These are phyloP conservation scores for Boeremia lycopersici DNA, from an alignment of 2,329 filamentous ascomycete genomes.

Conservation along the genomic window DNA sequence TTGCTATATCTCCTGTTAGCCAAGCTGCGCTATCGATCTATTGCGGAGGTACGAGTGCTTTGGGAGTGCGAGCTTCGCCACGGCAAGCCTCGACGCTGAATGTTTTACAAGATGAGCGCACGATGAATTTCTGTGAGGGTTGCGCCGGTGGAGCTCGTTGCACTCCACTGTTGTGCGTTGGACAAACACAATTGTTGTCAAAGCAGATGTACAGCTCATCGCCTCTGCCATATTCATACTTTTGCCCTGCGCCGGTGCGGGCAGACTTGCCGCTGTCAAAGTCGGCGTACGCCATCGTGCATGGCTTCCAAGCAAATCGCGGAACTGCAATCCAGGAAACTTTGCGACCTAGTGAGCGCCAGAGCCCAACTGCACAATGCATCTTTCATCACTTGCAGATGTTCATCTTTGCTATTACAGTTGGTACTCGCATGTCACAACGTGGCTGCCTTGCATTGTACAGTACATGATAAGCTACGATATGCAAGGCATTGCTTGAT, in stretches of 20 bases:
- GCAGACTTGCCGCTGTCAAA: constrained; percentile 1
- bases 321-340: not conserved
- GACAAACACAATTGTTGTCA: not conserved
- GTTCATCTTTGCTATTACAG: not conserved
- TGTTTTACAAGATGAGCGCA: not conserved
- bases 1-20: not conserved
- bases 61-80: not conserved
- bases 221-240: not conserved
- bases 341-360: not conserved
- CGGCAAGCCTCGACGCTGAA: not conserved
- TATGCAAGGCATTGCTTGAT: not conserved
- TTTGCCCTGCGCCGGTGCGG: constrained; percentile 1
- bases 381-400: not conserved
- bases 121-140: not conserved
- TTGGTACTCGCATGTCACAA: not conserved
- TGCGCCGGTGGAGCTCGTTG: not conserved
- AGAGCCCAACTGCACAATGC: not conserved
- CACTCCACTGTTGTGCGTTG: not conserved
- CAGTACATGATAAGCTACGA: too few relatives aligned
- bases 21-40: not conserved
- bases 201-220: not conserved
- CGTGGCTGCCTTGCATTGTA: not conserved
- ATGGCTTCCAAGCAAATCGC: not conserved
- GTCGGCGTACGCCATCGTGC: constrained; percentile 1
- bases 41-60: not conserved